Evolutionary conservation across 345 rosid genomes (phyloP), one percentile per base, ranked within the genome.

Genomic region (Corchorus capsularis): DNA sequence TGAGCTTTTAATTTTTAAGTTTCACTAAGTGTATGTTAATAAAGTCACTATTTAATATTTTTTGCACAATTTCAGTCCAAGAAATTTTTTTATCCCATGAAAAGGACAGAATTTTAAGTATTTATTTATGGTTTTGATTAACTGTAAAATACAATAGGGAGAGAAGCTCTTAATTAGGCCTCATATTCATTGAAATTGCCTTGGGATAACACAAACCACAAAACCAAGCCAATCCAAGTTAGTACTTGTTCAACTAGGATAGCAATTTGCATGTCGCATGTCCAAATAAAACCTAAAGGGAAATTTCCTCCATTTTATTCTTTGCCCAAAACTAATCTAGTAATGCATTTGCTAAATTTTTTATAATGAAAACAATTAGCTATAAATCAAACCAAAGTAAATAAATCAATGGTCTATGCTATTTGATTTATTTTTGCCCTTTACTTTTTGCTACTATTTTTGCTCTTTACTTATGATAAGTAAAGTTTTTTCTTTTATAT

Each of bases 271-370:
- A 16, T 49, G 59, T 13, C 15, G 14, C 20, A 0, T 49, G 37
- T 32, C 41, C 53, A 68, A 68, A 68, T 49, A 49, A 20, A 46
- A 46, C 43, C 56, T 4, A 15, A 49, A 69, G 45, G 59, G 73
- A 69, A 69, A 69, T 69, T 69, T 69, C 73, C 73, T 50, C 50
- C 73, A 17, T 17, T 34, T 14, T 35, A 16, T 50, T 69, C 16
- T 32, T 16, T 50, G 32, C 60, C 56, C 15, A 43, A 69, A 50
- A 69, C 32, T 27, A 27, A 1, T 32, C 46, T n/a, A 19, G 53
- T 20, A 19, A 43, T 19, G 54, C 35, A 5, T 43, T 15, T 27
- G 57, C 49, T 68, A 27, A 50, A 15, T 49, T 32, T 49, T 56
- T 27, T 4, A 0, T 5, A n/a, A 68, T 67, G 47, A 63, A 37